A percentile compares a stretch with the other conserved stretches of the same genome.
Evolutionary conservation across 192 early-diverging fungal genomes (phyloP).

Genomic region (Tieghemiomyces parasiticus): DNA sequence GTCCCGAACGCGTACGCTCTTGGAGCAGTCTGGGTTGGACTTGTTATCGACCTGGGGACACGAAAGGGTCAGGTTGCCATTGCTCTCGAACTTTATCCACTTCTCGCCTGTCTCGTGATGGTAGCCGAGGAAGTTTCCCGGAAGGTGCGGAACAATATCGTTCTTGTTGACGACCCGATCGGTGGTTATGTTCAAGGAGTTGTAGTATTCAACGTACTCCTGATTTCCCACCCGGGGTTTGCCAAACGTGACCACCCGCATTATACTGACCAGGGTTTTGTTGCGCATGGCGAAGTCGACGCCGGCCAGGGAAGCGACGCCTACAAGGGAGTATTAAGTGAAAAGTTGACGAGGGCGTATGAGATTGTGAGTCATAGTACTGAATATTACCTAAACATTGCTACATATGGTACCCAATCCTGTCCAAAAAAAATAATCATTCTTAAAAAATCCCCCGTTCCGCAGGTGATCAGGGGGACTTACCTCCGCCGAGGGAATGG

Average conservation of each 20-base stretch:
- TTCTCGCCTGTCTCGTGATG: neutral
- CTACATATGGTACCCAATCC: too few relatives aligned
- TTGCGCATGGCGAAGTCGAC: neutral
- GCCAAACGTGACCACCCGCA: constrained; percentile 5
- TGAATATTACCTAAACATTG: too few relatives aligned
- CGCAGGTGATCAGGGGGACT: neutral
- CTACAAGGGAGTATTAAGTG: neutral
- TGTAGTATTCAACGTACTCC: neutral
- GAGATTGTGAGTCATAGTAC: too few relatives aligned
- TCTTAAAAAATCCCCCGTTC: too few relatives aligned
- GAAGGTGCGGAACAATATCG: neutral
- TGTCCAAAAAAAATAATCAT: too few relatives aligned
- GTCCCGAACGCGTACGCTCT: neutral
- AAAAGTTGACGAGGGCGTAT: too few relatives aligned
- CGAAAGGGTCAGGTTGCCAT: neutral
- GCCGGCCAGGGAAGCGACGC: neutral
- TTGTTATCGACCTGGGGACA: neutral
- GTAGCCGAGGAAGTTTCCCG: neutral
- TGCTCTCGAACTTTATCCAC: constrained; percentile 10
- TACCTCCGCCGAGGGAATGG: constrained; percentile 8
- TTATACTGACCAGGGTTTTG: neutral
- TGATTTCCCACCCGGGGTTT: neutral
- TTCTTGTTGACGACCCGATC: neutral
- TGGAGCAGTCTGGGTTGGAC: neutral
- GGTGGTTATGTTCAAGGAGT: neutral